These are phyloP conservation scores for Psilocybe sp. DNA, from an alignment of 768 basidiomycete species.

Conservation along the genomic window DNA sequence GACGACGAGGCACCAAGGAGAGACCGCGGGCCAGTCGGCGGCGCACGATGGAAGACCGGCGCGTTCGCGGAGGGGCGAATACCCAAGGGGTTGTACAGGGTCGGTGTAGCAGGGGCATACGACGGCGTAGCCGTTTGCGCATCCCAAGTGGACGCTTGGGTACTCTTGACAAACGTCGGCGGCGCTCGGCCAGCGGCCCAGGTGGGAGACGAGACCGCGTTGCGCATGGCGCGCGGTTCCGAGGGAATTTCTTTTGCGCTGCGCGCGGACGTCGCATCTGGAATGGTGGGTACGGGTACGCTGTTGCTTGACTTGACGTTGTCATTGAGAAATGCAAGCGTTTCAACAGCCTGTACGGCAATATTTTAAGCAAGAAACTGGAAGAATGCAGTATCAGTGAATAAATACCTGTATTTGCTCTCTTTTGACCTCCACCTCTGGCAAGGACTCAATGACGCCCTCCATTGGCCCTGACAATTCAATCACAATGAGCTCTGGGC, in stretches of 20 bases:
- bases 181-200: conserved; percentile 4
- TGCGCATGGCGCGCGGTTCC: conserved; percentile 6
- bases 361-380: no score
- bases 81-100: conserved; percentile 43
- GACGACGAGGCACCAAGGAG: conserved; percentile 4
- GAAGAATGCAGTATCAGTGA: no score
- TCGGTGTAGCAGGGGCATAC: conserved; percentile 21
- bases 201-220: not conserved
- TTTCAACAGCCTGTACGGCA: no score
- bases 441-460: no score
- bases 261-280: no score
- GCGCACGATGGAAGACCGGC: conserved; percentile 11
- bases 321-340: no score
- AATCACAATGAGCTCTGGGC: no score
- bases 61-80: conserved; percentile 44
- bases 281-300: no score
- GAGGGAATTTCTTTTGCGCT: not conserved
- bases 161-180: conserved; percentile 5
- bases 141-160: not conserved
- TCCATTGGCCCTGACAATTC: no score
- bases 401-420: no score
- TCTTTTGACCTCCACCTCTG: no score
- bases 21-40: conserved; percentile 24
- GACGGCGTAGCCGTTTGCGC: not conserved
- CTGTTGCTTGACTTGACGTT: no score